Base-by-base conservation (phyloP, 2,329 filamentous ascomycete species). In the Paecilomyces variotii region DNA sequence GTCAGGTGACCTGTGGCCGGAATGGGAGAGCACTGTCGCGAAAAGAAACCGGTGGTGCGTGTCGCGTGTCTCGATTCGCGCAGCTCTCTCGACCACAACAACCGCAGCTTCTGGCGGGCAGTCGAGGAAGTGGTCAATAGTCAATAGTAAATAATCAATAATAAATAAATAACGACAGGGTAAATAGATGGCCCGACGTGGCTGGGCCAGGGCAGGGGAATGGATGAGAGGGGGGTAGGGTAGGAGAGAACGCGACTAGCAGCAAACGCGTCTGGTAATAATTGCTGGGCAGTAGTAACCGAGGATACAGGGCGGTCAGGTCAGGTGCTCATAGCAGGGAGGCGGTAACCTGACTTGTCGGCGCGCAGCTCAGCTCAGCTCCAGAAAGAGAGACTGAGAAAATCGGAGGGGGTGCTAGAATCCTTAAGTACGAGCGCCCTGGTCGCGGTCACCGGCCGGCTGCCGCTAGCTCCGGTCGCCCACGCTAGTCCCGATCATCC, bases 381-480 rank as follows among this genome's bases (percentile, higher is more conserved):
- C 67, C 69, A 71, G 68, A 71, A 72, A 70, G 67, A 71, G 69
- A 72, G 65, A 66, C 65, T 69, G 68, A 69, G 67, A 65, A 71
- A 73, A 65, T 68, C 67, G 65, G 69, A 70, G 67, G 70, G 72
- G 72, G 70, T 72, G 70, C 68, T 68, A 72, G 71, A 74, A 74
- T 72, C 66, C 72, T 74, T 74, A 74, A 74, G 71, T 74, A 74
- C 67, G 71, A 68, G 65, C 68, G 68, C 62, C 63, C 66, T 65
- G 62, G 62, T 68, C 68, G 67, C 67, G 65, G 66, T 68, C 62
- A 64, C 64, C 70, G 66, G 67, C 62, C 65, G 64, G 63, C 64
- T 70, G 67, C 68, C 70, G 67, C 70, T 70, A 72, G 66, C 70
- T 69, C 71, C 69, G 39, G 71, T 72, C 69, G 59, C 66, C 65